Conservation (phyloP, 495 filamentous ascomycete genomes). For the Podospora conica region DNA sequence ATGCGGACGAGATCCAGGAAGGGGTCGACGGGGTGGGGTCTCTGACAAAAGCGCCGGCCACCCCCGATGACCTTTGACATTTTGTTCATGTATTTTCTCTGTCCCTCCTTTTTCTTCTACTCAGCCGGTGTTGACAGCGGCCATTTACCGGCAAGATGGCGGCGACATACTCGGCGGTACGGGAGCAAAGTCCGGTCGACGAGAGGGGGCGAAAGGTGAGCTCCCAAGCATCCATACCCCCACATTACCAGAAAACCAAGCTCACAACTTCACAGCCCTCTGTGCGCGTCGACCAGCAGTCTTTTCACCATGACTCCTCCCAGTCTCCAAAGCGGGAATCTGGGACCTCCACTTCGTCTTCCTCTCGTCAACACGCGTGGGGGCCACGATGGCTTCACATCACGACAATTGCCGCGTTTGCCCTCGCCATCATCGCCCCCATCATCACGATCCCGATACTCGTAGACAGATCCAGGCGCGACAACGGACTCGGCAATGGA, state of each 20-base stretch:
- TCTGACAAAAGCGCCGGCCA: background rate
- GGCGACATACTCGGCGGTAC: background rate
- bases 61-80: background rate
- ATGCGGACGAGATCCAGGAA: background rate
- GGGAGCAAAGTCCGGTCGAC: background rate
- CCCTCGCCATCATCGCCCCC: background rate
- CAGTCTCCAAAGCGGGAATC: background rate
- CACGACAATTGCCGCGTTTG: background rate
- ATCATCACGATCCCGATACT: background rate
- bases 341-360: background rate
- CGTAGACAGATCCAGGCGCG: background rate
- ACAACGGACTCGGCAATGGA: background rate
- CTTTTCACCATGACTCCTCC: background rate
- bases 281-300: background rate
- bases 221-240: background rate
- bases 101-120: background rate
- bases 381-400: background rate
- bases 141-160: background rate
- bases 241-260: background rate
- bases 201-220: background rate
- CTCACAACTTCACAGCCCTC: background rate
- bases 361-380: background rate
- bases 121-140: background rate
- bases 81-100: background rate
- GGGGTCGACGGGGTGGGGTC: background rate